Conservation (phyloP, 1,284 basidiomycete species). For the Coniferiporia weirii region DNA sequence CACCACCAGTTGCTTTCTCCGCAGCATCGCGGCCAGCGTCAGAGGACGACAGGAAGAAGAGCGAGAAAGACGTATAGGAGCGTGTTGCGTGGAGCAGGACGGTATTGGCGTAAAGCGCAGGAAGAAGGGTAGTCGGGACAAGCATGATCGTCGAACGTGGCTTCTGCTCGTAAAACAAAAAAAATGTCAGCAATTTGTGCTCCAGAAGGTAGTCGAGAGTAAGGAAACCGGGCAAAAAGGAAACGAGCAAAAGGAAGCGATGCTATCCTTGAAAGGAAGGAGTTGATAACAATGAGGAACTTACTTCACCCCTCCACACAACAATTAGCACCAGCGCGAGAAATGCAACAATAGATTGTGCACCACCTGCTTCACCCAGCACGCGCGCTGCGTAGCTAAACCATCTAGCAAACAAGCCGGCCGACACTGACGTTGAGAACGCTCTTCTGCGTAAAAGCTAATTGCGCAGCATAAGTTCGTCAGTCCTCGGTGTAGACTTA, state of each 20-base stretch:
- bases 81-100: conserved; percentile 8
- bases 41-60: background rate
- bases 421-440: background rate
- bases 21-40: background rate
- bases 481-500: background rate
- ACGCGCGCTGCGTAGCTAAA: conserved; percentile 1
- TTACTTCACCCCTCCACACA: conserved; percentile 5
- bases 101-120: conserved; percentile 15
- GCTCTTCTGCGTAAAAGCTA: background rate
- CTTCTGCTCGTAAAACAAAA: background rate
- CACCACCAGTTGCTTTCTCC: background rate
- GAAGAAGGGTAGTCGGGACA: conserved; percentile 11
- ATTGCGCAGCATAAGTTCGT: background rate
- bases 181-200: background rate
- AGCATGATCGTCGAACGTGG: conserved; percentile 3
- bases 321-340: conserved; percentile 11
- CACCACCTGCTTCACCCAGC: conserved; percentile 10
- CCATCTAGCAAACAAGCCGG: background rate
- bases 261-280: no score
- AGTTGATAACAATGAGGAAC: background rate
- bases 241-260: no score
- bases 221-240: no score
- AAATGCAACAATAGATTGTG: conserved; percentile 7
- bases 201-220: no score
- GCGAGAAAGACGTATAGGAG: background rate